Conservation (phyloP, 768 basidiomycete genomes). For the Hemileccinum rubropunctum region DNA sequence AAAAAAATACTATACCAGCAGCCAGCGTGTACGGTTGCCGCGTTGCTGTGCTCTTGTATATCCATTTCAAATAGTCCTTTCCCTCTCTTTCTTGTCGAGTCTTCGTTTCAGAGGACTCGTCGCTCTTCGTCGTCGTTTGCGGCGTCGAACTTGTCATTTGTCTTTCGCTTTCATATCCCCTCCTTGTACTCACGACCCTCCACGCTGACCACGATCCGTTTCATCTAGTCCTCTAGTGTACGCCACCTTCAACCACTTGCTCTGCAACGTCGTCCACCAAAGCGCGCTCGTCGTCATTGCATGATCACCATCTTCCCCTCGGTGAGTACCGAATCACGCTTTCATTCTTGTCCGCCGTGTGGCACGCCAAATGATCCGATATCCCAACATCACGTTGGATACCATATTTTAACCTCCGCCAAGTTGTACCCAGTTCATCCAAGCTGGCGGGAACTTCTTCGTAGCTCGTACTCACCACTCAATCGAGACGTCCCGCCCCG, state of each 20-base stretch:
- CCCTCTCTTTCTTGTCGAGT: constrained; percentile 24
- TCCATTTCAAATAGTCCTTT: constrained; percentile 23
- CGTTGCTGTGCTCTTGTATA: constrained; percentile 35
- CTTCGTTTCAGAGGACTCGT: constrained; percentile 26
- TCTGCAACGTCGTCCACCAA: constrained; percentile 38
- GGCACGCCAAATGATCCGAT: constrained; percentile 3
- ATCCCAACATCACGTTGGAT: constrained; percentile 9
- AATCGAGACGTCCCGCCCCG: not conserved
- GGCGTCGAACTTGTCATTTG: constrained; percentile 16
- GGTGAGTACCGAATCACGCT: constrained; percentile 31
- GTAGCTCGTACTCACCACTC: not conserved
- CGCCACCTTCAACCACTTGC: constrained; percentile 32
- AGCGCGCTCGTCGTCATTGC: constrained; percentile 36
- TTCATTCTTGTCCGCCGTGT: constrained; percentile 9
- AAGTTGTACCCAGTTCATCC: constrained; percentile 4
- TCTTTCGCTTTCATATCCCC: constrained; percentile 22
- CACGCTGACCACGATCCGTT: constrained; percentile 41
- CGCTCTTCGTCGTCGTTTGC: constrained; percentile 20
- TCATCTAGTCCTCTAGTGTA: constrained; percentile 22
- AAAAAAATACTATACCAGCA: constrained; percentile 8
- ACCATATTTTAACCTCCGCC: not conserved
- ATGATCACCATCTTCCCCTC: constrained; percentile 38
- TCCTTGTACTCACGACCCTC: constrained; percentile 31
- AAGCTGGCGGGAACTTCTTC: not conserved
- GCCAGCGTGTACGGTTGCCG: constrained; percentile 12